Percentiles rank a stretch among this genome's conserved stretches.
These are phyloP conservation scores for Meredithiella fracta DNA, from an alignment of 2,329 filamentous ascomycete species.

Conservation along the genomic window DNA sequence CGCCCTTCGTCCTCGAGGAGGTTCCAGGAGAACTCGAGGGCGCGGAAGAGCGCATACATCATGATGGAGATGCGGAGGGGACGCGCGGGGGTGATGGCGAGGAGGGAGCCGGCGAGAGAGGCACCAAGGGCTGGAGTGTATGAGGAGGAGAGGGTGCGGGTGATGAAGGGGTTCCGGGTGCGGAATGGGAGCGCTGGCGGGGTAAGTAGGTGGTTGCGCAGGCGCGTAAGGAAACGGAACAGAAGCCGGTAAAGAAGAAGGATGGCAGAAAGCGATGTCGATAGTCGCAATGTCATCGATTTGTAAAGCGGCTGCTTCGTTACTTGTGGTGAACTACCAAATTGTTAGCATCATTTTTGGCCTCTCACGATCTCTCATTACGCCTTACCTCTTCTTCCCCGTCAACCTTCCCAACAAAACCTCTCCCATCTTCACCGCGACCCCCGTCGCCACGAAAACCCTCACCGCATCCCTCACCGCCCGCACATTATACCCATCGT, in stretches of 20 bases:
- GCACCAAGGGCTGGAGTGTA: constrained; percentile 84
- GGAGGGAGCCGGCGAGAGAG: constrained; percentile 65
- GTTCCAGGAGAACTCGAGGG: constrained; percentile 78
- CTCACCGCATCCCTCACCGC: constrained; percentile 41
- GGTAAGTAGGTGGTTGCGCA: constrained; percentile 63
- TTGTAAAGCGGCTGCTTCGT: constrained; percentile 41
- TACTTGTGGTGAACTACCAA: constrained; percentile 18
- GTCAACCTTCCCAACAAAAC: constrained; percentile 32
- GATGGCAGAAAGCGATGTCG: constrained; percentile 68
- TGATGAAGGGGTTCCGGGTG: constrained; percentile 61
- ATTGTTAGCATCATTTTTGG: not conserved
- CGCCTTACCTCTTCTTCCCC: constrained; percentile 25
- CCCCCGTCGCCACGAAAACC: constrained; percentile 30
- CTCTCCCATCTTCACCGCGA: constrained; percentile 47
- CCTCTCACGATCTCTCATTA: too few species aligned
- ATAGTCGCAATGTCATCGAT: constrained; percentile 58
- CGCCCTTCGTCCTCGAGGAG: constrained; percentile 57
- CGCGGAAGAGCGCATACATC: constrained; percentile 66
- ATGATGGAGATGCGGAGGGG: constrained; percentile 61
- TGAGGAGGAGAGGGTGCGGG: constrained; percentile 59
- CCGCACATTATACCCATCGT: constrained; percentile 49
- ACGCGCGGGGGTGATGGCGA: constrained; percentile 54
- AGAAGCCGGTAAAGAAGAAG: constrained; percentile 78
- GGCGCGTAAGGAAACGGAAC: constrained; percentile 70
- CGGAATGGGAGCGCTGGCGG: constrained; percentile 70